A percentile compares a stretch with the other conserved stretches of the same genome.
Conservation (phyloP, 2,329 filamentous ascomycete genomes). For the Plectosphaerella cucumerina region DNA sequence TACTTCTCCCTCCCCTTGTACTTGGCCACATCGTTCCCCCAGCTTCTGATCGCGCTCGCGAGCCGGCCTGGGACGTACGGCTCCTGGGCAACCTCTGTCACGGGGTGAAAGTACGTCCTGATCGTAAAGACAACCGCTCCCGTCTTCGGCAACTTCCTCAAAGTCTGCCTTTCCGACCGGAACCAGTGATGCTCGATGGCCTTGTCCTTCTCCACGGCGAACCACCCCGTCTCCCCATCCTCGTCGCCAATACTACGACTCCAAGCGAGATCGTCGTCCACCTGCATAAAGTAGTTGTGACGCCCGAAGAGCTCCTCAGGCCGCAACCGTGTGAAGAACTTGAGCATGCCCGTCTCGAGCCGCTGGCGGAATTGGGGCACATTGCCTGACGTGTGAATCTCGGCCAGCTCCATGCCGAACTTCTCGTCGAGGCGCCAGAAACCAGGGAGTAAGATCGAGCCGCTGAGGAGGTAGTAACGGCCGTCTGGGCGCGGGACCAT, state of each 20-base stretch:
- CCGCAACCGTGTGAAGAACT: constrained; percentile 70
- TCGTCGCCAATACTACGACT: constrained; percentile 70
- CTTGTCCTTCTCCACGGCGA: constrained; percentile 69
- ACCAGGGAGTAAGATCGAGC: constrained; percentile 69
- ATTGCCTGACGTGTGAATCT: constrained; percentile 74
- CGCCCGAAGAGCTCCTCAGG: constrained; percentile 58
- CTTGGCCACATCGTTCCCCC: constrained; percentile 70
- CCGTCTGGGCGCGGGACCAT: constrained; percentile 76
- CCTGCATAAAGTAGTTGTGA: constrained; percentile 86
- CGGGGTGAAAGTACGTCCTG: constrained; percentile 72
- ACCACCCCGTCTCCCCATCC: constrained; percentile 64
- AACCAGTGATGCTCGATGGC: constrained; percentile 73
- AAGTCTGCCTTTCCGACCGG: constrained; percentile 68
- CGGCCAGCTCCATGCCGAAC: constrained; percentile 69
- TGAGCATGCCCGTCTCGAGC: constrained; percentile 73
- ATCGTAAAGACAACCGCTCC: constrained; percentile 70
- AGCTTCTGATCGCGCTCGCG: constrained; percentile 74
- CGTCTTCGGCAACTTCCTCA: constrained; percentile 57
- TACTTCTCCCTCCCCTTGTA: constrained; percentile 81
- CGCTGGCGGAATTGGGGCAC: constrained; percentile 70
- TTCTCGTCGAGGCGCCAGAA: constrained; percentile 84
- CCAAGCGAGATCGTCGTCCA: constrained; percentile 74
- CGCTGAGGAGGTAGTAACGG: constrained; percentile 76
- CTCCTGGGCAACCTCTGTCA: constrained; percentile 65
- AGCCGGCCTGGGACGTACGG: constrained; percentile 73